A percentile compares a stretch with the other conserved stretches of the same genome.
Conservation (phyloP, 2,329 filamentous ascomycete species). For the Microsporum audouinii region DNA sequence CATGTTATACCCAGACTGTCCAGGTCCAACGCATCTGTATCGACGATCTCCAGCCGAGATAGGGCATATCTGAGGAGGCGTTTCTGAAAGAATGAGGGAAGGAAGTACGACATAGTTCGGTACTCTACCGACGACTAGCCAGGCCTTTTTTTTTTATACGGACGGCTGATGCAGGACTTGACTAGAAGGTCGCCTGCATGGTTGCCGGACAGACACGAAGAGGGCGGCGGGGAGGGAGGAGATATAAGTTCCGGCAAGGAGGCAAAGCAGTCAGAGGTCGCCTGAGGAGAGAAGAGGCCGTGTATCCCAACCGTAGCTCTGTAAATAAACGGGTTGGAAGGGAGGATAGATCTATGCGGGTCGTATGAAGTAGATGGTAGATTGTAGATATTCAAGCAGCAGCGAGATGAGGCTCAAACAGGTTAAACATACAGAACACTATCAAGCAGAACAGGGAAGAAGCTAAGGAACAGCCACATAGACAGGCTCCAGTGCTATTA, state of each 20-base stretch:
- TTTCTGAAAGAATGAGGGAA: conserved; percentile 74
- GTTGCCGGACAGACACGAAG: background rate
- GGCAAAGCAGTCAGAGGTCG: background rate
- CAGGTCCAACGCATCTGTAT: conserved; percentile 73
- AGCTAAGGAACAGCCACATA: background rate
- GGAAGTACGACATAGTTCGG: conserved; percentile 55
- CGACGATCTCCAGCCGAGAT: conserved; percentile 71
- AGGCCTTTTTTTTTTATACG: background rate
- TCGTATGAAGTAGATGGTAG: background rate
- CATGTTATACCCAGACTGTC: conserved; percentile 75
- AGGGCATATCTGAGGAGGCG: conserved; percentile 77
- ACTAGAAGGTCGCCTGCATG: background rate
- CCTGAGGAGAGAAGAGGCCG: background rate
- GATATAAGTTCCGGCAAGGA: background rate
- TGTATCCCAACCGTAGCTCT: background rate
- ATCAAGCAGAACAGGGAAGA: background rate
- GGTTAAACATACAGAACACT: background rate
- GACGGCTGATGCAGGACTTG: background rate
- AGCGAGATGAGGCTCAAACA: conserved; percentile 5
- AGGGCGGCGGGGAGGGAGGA: background rate
- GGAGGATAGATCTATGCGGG: background rate
- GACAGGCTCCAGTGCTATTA: background rate
- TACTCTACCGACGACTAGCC: background rate
- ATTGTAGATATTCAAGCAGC: background rate
- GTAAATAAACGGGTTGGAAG: background rate